phyloP scores from a whole-genome alignment of 2,329 filamentous ascomycete species.

The Cryphonectria carpinicola region DNA sequence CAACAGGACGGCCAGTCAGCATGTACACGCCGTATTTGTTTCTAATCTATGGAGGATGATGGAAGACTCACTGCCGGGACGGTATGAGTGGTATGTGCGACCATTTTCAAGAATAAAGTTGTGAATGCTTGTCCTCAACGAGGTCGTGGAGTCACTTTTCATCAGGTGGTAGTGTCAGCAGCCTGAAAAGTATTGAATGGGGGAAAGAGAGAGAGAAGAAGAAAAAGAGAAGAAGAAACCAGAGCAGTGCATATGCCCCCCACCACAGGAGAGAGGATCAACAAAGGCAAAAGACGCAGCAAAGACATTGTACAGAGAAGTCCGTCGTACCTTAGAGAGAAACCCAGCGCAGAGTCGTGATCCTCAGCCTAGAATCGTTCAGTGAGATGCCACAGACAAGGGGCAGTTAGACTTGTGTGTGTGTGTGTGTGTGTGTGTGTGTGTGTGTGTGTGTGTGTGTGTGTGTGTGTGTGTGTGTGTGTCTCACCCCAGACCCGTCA shows the following conservation, averaged over 20 bases:
- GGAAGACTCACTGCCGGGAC: constrained; percentile 36
- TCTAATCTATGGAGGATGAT: not conserved
- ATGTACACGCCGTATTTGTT: not conserved
- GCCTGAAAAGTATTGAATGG: not conserved
- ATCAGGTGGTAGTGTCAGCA: not conserved
- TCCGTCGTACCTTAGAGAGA: constrained; percentile 19
- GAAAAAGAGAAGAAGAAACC: too few relatives aligned
- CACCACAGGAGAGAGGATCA: not conserved
- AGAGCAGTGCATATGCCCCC: too few relatives aligned
- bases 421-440: not conserved
- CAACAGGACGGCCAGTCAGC: not conserved
- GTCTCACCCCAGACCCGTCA: constrained; percentile 21
- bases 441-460: not conserved
- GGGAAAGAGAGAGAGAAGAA: too few relatives aligned
- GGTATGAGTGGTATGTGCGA: constrained; percentile 39
- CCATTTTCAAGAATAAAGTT: constrained; percentile 38
- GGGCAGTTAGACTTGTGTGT: not conserved
- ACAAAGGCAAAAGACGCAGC: not conserved
- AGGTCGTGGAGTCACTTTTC: constrained; percentile 39
- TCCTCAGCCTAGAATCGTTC: constrained; percentile 17
- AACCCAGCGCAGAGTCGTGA: constrained; percentile 22
- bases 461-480: too few relatives aligned
- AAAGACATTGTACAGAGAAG: not conserved
- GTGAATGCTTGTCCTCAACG: constrained; percentile 35
- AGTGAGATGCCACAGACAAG: not conserved